phyloP scores from a whole-genome alignment of 2,329 filamentous ascomycete species.

The Colletotrichum nymphaeae region DNA sequence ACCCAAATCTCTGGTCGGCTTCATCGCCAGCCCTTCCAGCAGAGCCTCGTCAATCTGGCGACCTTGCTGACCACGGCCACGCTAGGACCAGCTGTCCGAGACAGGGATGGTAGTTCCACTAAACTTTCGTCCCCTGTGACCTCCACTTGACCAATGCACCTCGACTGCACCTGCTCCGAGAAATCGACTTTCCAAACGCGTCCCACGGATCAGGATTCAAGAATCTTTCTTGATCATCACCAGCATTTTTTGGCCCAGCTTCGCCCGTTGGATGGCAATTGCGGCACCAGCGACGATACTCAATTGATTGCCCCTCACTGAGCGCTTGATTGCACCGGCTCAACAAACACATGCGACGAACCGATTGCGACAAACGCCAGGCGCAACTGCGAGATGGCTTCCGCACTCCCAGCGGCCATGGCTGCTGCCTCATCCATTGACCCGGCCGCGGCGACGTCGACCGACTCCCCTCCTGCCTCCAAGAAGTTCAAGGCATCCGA shows the following conservation, averaged over 20 bases:
- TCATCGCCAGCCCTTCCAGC: not conserved
- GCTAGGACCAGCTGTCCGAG: not conserved
- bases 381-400: constrained; percentile 15
- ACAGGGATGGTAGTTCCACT: constrained; percentile 9
- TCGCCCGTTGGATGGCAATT: not conserved
- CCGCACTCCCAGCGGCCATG: constrained; percentile 7
- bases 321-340: not conserved
- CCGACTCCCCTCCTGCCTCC: constrained; percentile 12
- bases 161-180: constrained; percentile 11
- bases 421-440: constrained; percentile 15
- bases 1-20: not conserved
- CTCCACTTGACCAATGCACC: not conserved
- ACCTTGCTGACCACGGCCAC: not conserved
- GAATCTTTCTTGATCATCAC: constrained; percentile 5
- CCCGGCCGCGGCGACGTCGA: not conserved
- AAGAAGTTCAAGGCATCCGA: constrained; percentile 79
- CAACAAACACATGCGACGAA: not conserved
- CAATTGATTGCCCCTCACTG: not conserved
- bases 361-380: not conserved
- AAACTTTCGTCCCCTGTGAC: constrained; percentile 18
- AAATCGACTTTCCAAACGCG: constrained; percentile 20
- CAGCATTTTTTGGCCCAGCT: not conserved
- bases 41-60: not conserved
- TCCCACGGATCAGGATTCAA: constrained; percentile 9
- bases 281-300: not conserved